These are phyloP conservation scores for Pleomassaria siparia DNA, from an alignment of 2,329 filamentous ascomycete genomes.

Conservation along the genomic window DNA sequence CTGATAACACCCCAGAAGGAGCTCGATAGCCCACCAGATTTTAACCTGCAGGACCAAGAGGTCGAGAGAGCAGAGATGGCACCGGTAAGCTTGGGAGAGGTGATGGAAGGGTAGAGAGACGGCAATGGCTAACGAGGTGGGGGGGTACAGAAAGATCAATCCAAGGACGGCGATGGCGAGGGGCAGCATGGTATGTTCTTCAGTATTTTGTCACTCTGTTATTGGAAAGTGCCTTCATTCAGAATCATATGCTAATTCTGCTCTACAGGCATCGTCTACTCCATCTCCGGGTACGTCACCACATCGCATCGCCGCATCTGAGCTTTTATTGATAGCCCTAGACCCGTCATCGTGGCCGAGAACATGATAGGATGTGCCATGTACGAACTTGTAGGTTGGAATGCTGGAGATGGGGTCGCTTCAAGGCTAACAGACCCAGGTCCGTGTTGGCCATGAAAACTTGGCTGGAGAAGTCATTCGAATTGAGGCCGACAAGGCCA, in stretches of 20 bases:
- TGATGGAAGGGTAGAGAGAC: conserved; percentile 1
- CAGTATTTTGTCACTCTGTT: neutral
- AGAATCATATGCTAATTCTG: neutral
- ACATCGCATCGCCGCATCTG: conserved; percentile 10
- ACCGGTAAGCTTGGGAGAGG: conserved; percentile 33
- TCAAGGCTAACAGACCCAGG: conserved; percentile 53
- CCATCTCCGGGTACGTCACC: conserved; percentile 62
- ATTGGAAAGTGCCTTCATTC: neutral
- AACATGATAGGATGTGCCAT: conserved; percentile 99
- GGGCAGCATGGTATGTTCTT: conserved; percentile 56
- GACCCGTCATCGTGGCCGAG: conserved; percentile 94
- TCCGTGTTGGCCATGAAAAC: conserved; percentile 87
- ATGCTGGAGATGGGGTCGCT: conserved; percentile 1
- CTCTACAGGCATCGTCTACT: conserved; percentile 63
- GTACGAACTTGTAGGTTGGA: conserved; percentile 86
- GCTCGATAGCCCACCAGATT: conserved; percentile 29
- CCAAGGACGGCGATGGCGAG: conserved; percentile 52
- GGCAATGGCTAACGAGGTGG: conserved; percentile 29
- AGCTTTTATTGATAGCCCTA: conserved; percentile 32
- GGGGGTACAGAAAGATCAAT: conserved; percentile 36
- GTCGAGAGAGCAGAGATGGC: conserved; percentile 36
- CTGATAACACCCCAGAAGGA: conserved; percentile 31
- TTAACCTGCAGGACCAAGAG: conserved; percentile 20
- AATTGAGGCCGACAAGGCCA: conserved; percentile 92
- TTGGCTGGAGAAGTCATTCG: conserved; percentile 98